Conservation (phyloP, 805 yeast species). For the Jamesozyma hellenica region DNA sequence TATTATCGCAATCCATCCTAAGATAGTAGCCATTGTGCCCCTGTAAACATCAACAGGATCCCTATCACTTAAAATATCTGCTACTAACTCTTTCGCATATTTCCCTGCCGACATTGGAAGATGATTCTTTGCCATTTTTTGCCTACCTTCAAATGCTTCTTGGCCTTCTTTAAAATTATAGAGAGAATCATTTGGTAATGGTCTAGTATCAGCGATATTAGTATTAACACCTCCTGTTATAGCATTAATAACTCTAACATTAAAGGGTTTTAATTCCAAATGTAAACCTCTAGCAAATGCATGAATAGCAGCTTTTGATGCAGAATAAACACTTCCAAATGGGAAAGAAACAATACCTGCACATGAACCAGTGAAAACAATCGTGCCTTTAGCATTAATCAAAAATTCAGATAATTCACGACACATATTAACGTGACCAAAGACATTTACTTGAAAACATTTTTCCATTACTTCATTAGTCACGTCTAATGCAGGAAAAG, state of each 20-base stretch:
- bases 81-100: slow-evolving; percentile 48
- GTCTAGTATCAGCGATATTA: slow-evolving; percentile 56
- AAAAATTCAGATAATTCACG: slow-evolving; percentile 47
- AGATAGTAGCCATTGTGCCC: slow-evolving; percentile 38
- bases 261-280: slow-evolving; percentile 61
- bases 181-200: slow-evolving; percentile 45
- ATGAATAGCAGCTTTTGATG: slow-evolving; percentile 69
- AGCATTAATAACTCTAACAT: slow-evolving; percentile 57
- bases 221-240: slow-evolving; percentile 72
- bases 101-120: slow-evolving; percentile 49
- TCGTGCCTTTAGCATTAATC: slow-evolving; percentile 56
- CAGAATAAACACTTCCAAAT: slow-evolving; percentile 53
- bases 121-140: slow-evolving; percentile 48
- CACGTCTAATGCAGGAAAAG: slow-evolving; percentile 61
- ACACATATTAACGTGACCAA: slow-evolving; percentile 56
- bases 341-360: slow-evolving; percentile 63
- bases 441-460: slow-evolving; percentile 56
- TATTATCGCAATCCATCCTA: slow-evolving; percentile 29
- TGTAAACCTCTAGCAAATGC: slow-evolving; percentile 55
- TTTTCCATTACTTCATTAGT: slow-evolving; percentile 41
- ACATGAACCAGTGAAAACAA: slow-evolving; percentile 66
- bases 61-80: slow-evolving; percentile 34
- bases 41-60: slow-evolving; percentile 45
- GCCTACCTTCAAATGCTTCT: slow-evolving; percentile 41
- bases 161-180: slow-evolving; percentile 43